Evolutionary conservation across 1,284 basidiomycete genomes (phyloP), one percentile per base, ranked within the genome.

Genomic region (Cystobasidium sp.): DNA sequence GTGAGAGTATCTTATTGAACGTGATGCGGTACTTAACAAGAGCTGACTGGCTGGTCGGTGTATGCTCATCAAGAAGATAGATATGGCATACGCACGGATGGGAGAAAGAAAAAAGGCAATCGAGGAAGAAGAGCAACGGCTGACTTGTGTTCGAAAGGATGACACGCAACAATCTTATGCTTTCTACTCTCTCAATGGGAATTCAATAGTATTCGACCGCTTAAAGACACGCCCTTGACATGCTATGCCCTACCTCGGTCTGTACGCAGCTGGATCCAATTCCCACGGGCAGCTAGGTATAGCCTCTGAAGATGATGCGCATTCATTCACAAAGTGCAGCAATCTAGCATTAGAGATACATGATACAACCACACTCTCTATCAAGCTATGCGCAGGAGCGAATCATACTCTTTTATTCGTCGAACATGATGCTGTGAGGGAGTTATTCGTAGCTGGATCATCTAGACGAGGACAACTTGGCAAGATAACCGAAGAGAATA

Each of bases 211-310:
- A 10, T 59, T 24, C 56, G 39, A 3, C 56, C 41, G n/a, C 10
- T 7, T 62, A 62, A 22, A 51, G 16, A 47, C 3, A 41, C 16
- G 7, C 14, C 37, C 56, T n/a, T 59, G 56, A 37, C 66, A 56
- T 39, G 58, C 44, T 61, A 71, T 71, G 69, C 69, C 69, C 6
- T 51, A 52, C 46, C 47, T 71, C 37, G 18, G 16, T 2, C 24
- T 89, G 1, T 81, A 85, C 56, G 86, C 89, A 8, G 86, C 88
- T 12, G 92, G 92, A 3, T 93, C 91, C 0, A 94, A 94, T 79
- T 89, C 88, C 16, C 85, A 86, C 56, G 91, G 89, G 1, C 92
- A 93, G 80, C 88, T 94, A 5, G 88, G 86, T 0, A 86, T 87
- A 51, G 85, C 85, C 0, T 83, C 86, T 69, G 37, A 80, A 4